Conservation (phyloP, 2,329 filamentous ascomycete genomes). For the Emergomyces africanus region DNA sequence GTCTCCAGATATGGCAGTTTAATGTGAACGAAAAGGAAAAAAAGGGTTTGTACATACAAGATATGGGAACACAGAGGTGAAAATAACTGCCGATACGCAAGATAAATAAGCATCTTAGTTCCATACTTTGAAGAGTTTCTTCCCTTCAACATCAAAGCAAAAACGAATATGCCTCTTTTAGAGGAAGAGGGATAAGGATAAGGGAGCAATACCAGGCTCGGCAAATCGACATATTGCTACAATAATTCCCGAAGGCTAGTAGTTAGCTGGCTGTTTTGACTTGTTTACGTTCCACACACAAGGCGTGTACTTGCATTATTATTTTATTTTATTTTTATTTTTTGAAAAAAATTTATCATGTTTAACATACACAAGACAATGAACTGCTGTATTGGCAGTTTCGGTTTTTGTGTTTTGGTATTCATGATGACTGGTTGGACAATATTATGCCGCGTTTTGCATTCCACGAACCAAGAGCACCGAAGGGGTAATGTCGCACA, state of each 20-base stretch:
- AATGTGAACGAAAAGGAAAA: not conserved
- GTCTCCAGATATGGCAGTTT: not conserved
- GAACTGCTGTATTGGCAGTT: conserved; percentile 65
- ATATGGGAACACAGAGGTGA: conserved; percentile 58
- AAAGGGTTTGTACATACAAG: conserved; percentile 29
- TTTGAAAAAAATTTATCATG: not conserved
- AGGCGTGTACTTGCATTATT: not conserved
- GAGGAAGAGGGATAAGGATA: conserved; percentile 6
- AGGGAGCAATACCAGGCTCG: conserved; percentile 47
- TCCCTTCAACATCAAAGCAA: not conserved
- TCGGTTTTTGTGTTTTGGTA: conserved; percentile 29
- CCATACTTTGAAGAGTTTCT: not conserved
- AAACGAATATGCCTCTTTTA: not conserved
- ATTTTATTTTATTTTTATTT: too few relatives aligned
- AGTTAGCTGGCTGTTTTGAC: conserved; percentile 15
- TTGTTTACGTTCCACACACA: not conserved
- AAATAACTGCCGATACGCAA: conserved; percentile 27
- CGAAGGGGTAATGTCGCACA: not conserved
- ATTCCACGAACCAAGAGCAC: not conserved
- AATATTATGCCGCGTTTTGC: too few relatives aligned
- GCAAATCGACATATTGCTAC: conserved; percentile 65
- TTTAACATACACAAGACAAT: conserved; percentile 56
- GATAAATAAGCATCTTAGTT: conserved; percentile 8
- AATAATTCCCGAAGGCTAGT: conserved; percentile 1
- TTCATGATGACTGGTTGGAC: not conserved